A percentile compares a stretch with the other conserved stretches of the same genome.
Conservation (phyloP, 2,329 filamentous ascomycete species). For the Colletotrichum sidae region DNA sequence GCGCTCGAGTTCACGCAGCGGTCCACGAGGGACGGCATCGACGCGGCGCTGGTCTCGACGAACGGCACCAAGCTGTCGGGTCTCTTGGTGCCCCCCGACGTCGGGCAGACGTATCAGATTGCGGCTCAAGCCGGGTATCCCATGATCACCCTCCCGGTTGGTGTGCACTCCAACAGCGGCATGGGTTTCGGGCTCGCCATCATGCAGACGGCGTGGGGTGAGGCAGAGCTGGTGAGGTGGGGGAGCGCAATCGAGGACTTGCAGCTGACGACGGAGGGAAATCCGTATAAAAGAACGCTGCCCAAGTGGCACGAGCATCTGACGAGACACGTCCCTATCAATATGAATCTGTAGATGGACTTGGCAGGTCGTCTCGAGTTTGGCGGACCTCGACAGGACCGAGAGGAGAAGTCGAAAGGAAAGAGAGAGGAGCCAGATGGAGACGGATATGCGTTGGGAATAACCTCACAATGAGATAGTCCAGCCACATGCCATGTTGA, state of each 20-base stretch:
- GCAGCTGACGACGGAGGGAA: conserved; percentile 53
- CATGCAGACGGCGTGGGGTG: conserved; percentile 70
- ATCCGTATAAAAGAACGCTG: conserved; percentile 58
- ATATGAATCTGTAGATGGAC: conserved; percentile 1
- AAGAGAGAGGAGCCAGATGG: too few relatives aligned
- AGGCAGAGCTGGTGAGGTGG: conserved; percentile 68
- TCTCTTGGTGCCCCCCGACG: conserved; percentile 75
- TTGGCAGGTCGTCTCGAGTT: too few relatives aligned
- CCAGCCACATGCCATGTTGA: too few relatives aligned
- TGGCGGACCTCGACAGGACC: too few relatives aligned
- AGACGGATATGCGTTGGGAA: too few relatives aligned
- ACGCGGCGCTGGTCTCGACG: conserved; percentile 69
- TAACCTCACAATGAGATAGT: too few relatives aligned
- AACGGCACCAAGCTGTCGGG: conserved; percentile 62
- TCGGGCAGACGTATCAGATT: conserved; percentile 75
- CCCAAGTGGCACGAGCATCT: conserved; percentile 66
- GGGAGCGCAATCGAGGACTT: conserved; percentile 73
- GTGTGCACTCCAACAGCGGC: conserved; percentile 61
- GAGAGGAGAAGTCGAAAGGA: too few relatives aligned
- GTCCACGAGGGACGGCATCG: conserved; percentile 74
- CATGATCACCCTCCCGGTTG: conserved; percentile 75
- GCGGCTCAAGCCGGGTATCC: conserved; percentile 83
- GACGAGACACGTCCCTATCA: conserved; percentile 55
- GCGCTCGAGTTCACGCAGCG: conserved; percentile 72
- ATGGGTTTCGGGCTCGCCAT: conserved; percentile 73